Evolutionary conservation across 2,329 filamentous ascomycete species (phyloP), one percentile per base, ranked within the genome.

Genomic region (Xylariaceae sp.): DNA sequence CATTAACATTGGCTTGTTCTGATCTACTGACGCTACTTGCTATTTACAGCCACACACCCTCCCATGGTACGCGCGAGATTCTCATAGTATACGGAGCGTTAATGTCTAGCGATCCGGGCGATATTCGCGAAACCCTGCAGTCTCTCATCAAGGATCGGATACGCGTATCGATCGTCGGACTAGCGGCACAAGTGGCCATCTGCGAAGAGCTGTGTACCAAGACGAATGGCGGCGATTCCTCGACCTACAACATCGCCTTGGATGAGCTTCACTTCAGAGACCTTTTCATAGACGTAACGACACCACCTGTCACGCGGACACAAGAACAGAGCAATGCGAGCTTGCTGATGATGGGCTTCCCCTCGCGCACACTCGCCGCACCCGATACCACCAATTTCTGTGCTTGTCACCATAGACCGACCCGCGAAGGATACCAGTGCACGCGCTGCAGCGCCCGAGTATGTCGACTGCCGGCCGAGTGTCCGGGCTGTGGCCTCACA

Each of bases 261-360:
- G 87, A 99, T 74, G 90, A 95, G 71, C 83, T 88, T 37, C 89
- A 97, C 76, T 94, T 94, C 70, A 84, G 88, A 35, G 92, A 97
- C 69, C 81, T 97, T n/a, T 82, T 97, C 62, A 87, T 97, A 72
- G 87, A 86, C 15, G 85, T 89, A 52, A 97, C 94, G 0, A 97
- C 91, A 2, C 94, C 94, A 0, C 94, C 93, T 0, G 88, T 92
- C 15, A 90, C 92, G 10, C 85, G 89, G 57, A 84, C 86, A 2
- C 74, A 76, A 47, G 81, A 83, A 64, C 80, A 83, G 68, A 80
- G 78, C 61, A 80, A 80, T 7, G 81, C 84, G 1, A 86, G 83
- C 57, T 78, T 99, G 47, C 83, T 99, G 30, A 95, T 96, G 89
- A 99, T 99, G 93, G 94, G 94, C 3, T 99, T 99, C 70, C 94